phyloP scores from a whole-genome alignment of 2,329 filamentous ascomycete species.

The Phyllosticta citrichinensis region DNA sequence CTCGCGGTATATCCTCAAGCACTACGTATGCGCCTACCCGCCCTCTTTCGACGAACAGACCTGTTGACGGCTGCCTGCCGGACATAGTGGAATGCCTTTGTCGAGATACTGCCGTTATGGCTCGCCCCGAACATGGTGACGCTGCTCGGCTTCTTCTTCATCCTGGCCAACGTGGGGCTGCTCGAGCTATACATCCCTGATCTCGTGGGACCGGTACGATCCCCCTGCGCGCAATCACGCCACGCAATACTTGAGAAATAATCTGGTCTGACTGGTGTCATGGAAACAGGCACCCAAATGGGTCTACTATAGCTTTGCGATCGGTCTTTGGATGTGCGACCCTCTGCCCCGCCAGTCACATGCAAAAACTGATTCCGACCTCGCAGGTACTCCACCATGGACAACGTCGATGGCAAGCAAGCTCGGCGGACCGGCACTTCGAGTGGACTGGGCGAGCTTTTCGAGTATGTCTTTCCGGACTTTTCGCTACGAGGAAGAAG shows the following conservation, averaged over 20 bases:
- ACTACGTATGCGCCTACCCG: constrained; percentile 62
- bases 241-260: background rate
- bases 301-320: constrained; percentile 92
- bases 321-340: constrained; percentile 82
- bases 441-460: constrained; percentile 87
- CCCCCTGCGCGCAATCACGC: constrained; percentile 3
- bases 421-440: constrained; percentile 90
- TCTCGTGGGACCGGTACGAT: constrained; percentile 72
- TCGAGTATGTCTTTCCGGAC: constrained; percentile 53
- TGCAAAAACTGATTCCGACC: constrained; percentile 12
- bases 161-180: constrained; percentile 69
- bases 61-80: constrained; percentile 16
- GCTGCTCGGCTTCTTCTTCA: constrained; percentile 87
- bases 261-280: background rate
- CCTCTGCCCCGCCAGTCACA: background rate
- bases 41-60: background rate
- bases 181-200: constrained; percentile 79
- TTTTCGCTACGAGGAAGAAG: background rate
- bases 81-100: constrained; percentile 87
- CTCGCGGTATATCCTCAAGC: constrained; percentile 85
- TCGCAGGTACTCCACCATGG: constrained; percentile 77
- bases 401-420: constrained; percentile 98
- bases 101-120: constrained; percentile 88
- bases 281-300: constrained; percentile 63
- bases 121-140: constrained; percentile 97